A percentile compares a stretch with the other conserved stretches of the same genome.
Evolutionary conservation across 192 early-diverging fungal species (phyloP).

Genomic region (Coemansia sp.): DNA sequence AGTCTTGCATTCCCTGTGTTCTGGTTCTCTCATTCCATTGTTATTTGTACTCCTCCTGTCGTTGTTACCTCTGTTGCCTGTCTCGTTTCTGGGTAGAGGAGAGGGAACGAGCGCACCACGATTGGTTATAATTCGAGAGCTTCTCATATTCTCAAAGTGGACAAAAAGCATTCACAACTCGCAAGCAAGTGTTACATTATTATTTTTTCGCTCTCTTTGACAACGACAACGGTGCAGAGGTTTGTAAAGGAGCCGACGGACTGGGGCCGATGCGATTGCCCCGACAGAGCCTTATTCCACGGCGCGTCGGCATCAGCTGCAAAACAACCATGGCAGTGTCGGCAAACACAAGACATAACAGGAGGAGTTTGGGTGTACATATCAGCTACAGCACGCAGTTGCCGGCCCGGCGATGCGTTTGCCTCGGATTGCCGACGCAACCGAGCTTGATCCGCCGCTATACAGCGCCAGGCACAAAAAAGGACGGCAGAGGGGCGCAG

Average conservation of each 20-base stretch:
- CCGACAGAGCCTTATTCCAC: background rate
- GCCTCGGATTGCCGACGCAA: background rate
- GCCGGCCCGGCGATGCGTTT: background rate
- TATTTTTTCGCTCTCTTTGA: background rate
- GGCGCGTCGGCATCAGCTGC: conserved; percentile 1
- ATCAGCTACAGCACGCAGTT: background rate
- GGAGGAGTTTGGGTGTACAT: background rate
- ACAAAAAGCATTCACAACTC: too few relatives aligned
- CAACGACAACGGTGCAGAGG: background rate
- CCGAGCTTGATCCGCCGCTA: background rate
- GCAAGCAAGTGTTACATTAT: too few relatives aligned
- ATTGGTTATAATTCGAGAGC: too few relatives aligned
- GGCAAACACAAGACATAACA: background rate
- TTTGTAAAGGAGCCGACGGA: background rate
- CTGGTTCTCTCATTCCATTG: too few relatives aligned
- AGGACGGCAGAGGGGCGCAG: background rate
- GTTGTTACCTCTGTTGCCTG: too few relatives aligned
- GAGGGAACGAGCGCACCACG: too few relatives aligned
- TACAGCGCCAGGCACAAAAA: background rate
- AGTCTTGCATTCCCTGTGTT: too few relatives aligned
- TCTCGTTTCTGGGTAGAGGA: too few relatives aligned
- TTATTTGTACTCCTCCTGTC: too few relatives aligned
- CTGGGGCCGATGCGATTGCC: conserved; percentile 4
- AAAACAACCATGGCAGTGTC: background rate
- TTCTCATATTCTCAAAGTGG: too few relatives aligned